Evolutionary conservation across 192 early-diverging fungal species (phyloP).

Genomic region (Entomortierella chlamydospora): DNA sequence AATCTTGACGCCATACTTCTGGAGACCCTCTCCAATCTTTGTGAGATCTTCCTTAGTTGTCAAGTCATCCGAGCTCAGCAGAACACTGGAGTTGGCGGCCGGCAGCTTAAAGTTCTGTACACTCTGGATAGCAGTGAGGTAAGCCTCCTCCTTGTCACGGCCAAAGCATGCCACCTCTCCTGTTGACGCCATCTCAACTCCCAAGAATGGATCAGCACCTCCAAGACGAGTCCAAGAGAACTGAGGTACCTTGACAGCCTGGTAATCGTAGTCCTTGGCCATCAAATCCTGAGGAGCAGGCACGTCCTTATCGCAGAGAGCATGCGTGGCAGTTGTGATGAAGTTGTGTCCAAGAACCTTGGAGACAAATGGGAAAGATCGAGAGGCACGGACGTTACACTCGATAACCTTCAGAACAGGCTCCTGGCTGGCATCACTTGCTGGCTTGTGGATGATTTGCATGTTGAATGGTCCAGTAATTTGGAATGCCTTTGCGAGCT

Average conservation of each 20-base stretch:
- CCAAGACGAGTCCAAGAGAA: conserved; percentile 96
- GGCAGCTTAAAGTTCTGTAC: conserved; percentile 96
- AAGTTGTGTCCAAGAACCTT: conserved; percentile 94
- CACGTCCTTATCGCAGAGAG: conserved; percentile 73
- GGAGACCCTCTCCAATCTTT: conserved; percentile 76
- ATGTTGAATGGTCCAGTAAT: conserved; percentile 99
- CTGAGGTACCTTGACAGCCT: conserved; percentile 94
- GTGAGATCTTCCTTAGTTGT: conserved; percentile 76
- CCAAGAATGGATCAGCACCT: conserved; percentile 96
- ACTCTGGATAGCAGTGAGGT: conserved; percentile 80
- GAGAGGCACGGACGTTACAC: conserved; percentile 97
- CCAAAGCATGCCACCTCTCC: conserved; percentile 99
- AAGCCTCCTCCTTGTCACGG: conserved; percentile 88
- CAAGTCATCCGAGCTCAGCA: conserved; percentile 78
- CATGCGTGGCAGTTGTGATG: conserved; percentile 90
- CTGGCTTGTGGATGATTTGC: conserved; percentile 83
- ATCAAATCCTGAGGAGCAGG: conserved; percentile 69
- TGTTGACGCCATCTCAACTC: conserved; percentile 98
- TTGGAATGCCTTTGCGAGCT: conserved; percentile 90
- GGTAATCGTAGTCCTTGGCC: conserved; percentile 73
- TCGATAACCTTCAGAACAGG: conserved; percentile 93
- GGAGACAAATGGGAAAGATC: conserved; percentile 98
- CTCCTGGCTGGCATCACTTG: conserved; percentile 46
- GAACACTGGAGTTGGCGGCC: conserved; percentile 66
- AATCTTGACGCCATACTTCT: conserved; percentile 75